Evolutionary conservation across 805 yeast genomes (phyloP).

Genomic region (Brettanomyces nanus): DNA sequence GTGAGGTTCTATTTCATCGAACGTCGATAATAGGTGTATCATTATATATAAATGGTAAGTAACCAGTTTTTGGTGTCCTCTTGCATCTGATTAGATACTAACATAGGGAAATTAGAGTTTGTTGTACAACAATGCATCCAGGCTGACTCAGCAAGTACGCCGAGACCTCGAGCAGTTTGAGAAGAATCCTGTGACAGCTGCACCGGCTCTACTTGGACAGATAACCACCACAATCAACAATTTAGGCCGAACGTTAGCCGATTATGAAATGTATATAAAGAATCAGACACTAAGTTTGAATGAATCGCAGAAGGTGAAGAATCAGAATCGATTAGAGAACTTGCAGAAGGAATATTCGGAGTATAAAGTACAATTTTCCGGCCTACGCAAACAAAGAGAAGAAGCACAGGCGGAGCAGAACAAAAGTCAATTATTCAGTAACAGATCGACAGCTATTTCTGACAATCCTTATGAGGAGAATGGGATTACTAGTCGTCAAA

Average conservation of each 20-base stretch:
- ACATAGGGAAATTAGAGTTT: conserved; percentile 74
- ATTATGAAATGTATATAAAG: conserved; percentile 32
- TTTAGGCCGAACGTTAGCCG: conserved; percentile 62
- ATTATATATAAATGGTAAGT: no score
- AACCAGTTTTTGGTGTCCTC: no score
- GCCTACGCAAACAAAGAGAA: conserved; percentile 50
- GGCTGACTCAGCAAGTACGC: conserved; percentile 68
- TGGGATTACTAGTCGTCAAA: conserved; percentile 14
- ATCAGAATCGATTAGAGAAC: conserved; percentile 49
- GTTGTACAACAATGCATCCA: conserved; percentile 80
- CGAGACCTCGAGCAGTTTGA: conserved; percentile 65
- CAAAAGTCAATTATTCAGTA: conserved; percentile 42
- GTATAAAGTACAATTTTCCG: conserved; percentile 41
- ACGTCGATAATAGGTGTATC: no score
- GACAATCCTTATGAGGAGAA: conserved; percentile 44
- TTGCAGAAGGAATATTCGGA: conserved; percentile 43
- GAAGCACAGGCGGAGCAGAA: conserved; percentile 36
- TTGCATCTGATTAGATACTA: no score
- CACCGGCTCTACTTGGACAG: conserved; percentile 53
- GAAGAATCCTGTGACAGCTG: conserved; percentile 56
- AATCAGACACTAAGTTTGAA: conserved; percentile 43
- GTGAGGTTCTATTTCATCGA: no score
- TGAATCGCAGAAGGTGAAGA: conserved; percentile 46
- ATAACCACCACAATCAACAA: conserved; percentile 75
- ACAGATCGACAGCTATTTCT: conserved; percentile 20